Percentiles rank a stretch among this genome's conserved stretches.
Conservation (phyloP, 2,329 filamentous ascomycete genomes). For the Metarhizium brunneum region DNA sequence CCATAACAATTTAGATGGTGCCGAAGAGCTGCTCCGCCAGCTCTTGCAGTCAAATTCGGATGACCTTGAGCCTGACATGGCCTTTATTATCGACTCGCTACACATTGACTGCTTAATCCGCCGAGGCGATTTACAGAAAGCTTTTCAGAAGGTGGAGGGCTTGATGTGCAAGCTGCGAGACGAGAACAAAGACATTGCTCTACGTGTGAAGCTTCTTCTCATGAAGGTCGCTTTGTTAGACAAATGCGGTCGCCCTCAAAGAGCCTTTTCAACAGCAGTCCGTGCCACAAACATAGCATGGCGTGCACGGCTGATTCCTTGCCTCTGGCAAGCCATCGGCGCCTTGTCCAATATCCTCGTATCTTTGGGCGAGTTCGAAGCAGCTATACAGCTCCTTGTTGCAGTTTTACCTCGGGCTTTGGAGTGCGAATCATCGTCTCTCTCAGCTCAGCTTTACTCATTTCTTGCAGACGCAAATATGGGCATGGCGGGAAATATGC, state of each 20-base stretch:
- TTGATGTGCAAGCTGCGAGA: constrained; percentile 33
- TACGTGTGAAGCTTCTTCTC: constrained; percentile 62
- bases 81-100: constrained; percentile 40
- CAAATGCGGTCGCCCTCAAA: constrained; percentile 57
- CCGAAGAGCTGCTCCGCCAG: constrained; percentile 40
- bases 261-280: constrained; percentile 68
- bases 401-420: constrained; percentile 67
- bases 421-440: constrained; percentile 55
- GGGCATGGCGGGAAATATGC: constrained; percentile 56
- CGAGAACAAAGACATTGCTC: constrained; percentile 45
- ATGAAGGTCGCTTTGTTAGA: constrained; percentile 64
- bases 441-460: constrained; percentile 59
- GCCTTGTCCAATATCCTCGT: constrained; percentile 60
- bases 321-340: constrained; percentile 64
- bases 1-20: constrained; percentile 41
- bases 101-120: constrained; percentile 43
- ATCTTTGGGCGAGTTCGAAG: constrained; percentile 60
- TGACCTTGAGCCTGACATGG: constrained; percentile 42
- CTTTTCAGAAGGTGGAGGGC: constrained; percentile 37
- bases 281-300: constrained; percentile 67
- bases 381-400: constrained; percentile 54
- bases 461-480: constrained; percentile 69
- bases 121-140: constrained; percentile 35
- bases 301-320: constrained; percentile 56
- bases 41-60: constrained; percentile 41